Base-by-base conservation (phyloP, 345 rosid species). In the Streptanthus diversifolius region DNA sequence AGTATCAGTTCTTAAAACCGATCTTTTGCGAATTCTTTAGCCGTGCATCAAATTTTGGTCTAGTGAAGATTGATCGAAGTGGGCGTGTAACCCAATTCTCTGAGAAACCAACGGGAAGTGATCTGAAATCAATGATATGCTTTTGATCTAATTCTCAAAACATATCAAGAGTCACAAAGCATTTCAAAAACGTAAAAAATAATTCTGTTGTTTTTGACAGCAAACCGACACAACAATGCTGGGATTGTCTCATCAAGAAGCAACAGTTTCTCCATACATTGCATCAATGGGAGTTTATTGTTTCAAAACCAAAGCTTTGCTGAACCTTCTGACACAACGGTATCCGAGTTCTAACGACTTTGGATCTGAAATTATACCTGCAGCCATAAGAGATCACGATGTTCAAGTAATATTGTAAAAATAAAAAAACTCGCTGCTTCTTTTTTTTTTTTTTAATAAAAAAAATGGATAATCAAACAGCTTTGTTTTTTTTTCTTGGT, bases 221-320 rank as follows among this genome's bases (percentile, higher is more conserved):
- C 79, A 80, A 82, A 83, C 88, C 2, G 96, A 90, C 63, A 84
- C 96, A 19, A 81, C 83, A 41, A 21, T 78, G 80, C 72, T 83
- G 5, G 95, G 96, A 68, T 77, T 92, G 68, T 77, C 89, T 21
- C 72, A 69, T 72, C 59, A 84, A 62, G 91, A 92, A 52, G 89
- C 90, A 44, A 69, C 5, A 39, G 83, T 79, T 44, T 76, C 71
- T 44, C 93, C 90, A 1, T 88, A 85, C 76, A 85, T 90, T 72
- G 96, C 98, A 56, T 92, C 96, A 41, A 92, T 92, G 96, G 98
- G 95, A 64, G 81, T 90, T 64, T 92, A 90, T 76, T 53, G 87
- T 77, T 90, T 92, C 80, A 90, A 81, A 80, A 87, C 88, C 19
- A 90, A 92, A 30, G 84, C 87, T 54, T 80, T 92, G 61, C 57